Percentiles rank a stretch among this genome's conserved stretches.
Evolutionary conservation across 768 basidiomycete species (phyloP).

Genomic region (Hydnomerulius pinastri): DNA sequence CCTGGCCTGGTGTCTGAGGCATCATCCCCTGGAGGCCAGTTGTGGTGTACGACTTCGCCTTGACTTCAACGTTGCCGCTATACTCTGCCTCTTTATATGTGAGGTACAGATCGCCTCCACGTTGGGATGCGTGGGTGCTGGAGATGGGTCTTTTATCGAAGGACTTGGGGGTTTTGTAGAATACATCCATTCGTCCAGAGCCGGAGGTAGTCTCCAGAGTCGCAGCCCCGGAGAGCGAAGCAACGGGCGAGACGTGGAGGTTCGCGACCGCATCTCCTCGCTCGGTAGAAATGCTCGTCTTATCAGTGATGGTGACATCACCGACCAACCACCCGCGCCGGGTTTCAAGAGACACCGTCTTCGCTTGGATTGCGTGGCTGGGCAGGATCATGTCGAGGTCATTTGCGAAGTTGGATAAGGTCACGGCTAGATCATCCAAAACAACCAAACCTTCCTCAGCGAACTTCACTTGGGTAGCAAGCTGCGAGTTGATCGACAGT

Average conservation of each 20-base stretch:
- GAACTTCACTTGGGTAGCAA: constrained; percentile 51
- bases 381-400: constrained; percentile 44
- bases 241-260: constrained; percentile 46
- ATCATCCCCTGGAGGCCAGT: constrained; percentile 22
- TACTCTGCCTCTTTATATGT: constrained; percentile 54
- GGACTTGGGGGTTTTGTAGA: constrained; percentile 31
- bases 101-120: constrained; percentile 56
- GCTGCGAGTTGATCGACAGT: constrained; percentile 39
- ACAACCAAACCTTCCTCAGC: constrained; percentile 39
- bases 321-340: constrained; percentile 64
- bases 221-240: constrained; percentile 37
- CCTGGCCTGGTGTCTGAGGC: constrained; percentile 1
- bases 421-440: constrained; percentile 43
- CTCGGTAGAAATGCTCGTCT: constrained; percentile 42
- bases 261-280: constrained; percentile 51
- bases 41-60: constrained; percentile 35
- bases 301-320: constrained; percentile 47
- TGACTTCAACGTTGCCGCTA: constrained; percentile 47
- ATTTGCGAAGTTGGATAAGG: constrained; percentile 43
- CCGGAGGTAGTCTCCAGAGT: constrained; percentile 51
- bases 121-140: constrained; percentile 47
- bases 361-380: constrained; percentile 41
- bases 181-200: neutral
- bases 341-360: constrained; percentile 44
- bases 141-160: constrained; percentile 53